Base-by-base conservation (phyloP, 1,139 yeast genomes). In the Debaryomycetaceae sp. region DNA sequence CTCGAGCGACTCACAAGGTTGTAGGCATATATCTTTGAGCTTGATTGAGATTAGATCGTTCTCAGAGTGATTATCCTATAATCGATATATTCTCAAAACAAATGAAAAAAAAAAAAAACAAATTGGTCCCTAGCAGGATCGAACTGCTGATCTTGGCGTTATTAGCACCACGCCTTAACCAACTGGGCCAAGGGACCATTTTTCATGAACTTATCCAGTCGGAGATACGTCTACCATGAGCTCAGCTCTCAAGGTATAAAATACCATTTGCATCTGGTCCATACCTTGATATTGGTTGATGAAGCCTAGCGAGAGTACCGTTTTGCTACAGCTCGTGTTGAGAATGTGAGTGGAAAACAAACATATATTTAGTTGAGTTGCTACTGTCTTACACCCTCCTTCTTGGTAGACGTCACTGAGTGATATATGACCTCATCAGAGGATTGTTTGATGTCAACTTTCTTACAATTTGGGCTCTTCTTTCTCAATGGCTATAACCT, bases 121-220 rank as follows among this genome's bases (percentile, higher is more conserved):
- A 45, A 61, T 58, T 81, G 87, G 83, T 82, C 86, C 85, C 86
- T 81, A 80, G 85, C 87, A 79, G 87, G 87, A 81, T 82, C 87
- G 86, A 81, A 81, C 87, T 78, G 87, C 85, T 79, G 87, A 81
- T 80, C 87, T 80, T 71, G 83, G 85, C 84, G 85, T 80, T 72
- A 83, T 83, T 83, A 83, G 89, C 88, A 83, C 89, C 86, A 76
- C 86, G 89, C 89, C 89, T 81, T 83, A 81, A 83, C 87, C 87
- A 83, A 82, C 87, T 82, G 83, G 87, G 87, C 87, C 87, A 82
- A 81, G 86, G 86, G 87, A 82, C 83, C 85, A 27, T 27, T 11
- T 27, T 27, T 27, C 31, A 27, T 17, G 20, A 17, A 17, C 20
- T 17, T 17, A 2, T 4, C 4, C 4, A 4, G 20, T 17, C 20